Evolutionary conservation across 2,329 filamentous ascomycete genomes (phyloP), one percentile per base, ranked within the genome.

Genomic region (Whalleya microplaca): DNA sequence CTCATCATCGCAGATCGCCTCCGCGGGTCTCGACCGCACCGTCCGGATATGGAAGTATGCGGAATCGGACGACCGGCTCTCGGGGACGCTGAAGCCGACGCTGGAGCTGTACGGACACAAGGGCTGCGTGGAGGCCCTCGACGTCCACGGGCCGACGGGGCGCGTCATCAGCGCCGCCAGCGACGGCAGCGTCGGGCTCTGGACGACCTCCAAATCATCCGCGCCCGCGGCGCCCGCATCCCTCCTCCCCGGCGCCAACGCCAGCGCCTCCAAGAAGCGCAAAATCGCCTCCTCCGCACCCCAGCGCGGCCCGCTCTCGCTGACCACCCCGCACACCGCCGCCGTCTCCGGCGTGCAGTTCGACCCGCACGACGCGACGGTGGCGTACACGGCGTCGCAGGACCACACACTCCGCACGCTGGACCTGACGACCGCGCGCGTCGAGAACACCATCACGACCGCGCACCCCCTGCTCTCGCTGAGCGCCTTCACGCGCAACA

Each of bases 401-500:
- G 96, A 99, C 77, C 93, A 96, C 79, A 90, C 90, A 1, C 80
- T 98, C 65, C 88, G 89, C 62, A 98, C 95, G 0, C 90, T 96
- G 77, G 95, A 99, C 77, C 82, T 99, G 45, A 88, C 92, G 0
- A 97, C 94, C 1, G 81, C 85, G 52, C 79, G 81, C 23, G 84
- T 91, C 56, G 92, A 98, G 42, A 91, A 91, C 70, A 91, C 91
- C 3, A 83, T 95, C 54, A 90, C 90, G 1, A 95, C 92, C 0
- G 86, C 91, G 54, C 90, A 96, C 73, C 86, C 92, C 0, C 83
- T 99, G 7, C 84, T 96, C 58, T 92, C 88, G 27, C 80, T 97
- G 6, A 83, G 86, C 61, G 87, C 92, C 5, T 79, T 99, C 14
- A 85, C 86, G 1, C 81, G 86, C 76, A 82, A 69, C 76, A 89